Base-by-base conservation (phyloP, 163 green algal genomes). In the Scenedesmus sp. region DNA sequence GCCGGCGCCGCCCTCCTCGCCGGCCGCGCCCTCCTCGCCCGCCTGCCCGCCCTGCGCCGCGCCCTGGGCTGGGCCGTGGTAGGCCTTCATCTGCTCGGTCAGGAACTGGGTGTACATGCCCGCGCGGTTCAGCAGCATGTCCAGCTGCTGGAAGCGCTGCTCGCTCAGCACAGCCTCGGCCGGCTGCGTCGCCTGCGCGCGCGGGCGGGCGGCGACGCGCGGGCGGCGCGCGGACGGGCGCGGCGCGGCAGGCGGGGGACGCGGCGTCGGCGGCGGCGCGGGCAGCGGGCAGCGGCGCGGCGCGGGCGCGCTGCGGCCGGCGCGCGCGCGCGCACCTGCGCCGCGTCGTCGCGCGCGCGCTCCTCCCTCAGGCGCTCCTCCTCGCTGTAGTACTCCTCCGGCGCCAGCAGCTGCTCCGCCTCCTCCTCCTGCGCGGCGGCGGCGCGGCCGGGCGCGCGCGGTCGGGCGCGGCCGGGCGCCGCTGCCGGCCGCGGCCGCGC, bases 81-180 rank as follows among this genome's bases (percentile, higher is more conserved):
- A 87, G 13, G 74, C 45, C 24, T 79, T 28, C 87, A 98, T 93
- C 75, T 97, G 91, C 86, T 98, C 92, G 0, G 75, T 83, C 22
- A 98, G 84, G 78, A 98, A 98, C 80, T 94, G 75, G 1, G 89
- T 95, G 87, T 98, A 98, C 74, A 96, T 83, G 31, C 92, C 87
- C 13, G 92, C 92, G 77, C 92, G 83, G 63, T 93, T 88, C 3
- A 98, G 87, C 71, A 98, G 88, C 39, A 78, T 45, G 58, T 98
- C 90, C 70, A 98, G 90, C 77, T 95, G 85, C 13, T 77, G 56
- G 42, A 85, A 86, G 31, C 63, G 63, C 26, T 69, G n/a, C 20
- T 36, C 51, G 63, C 53, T 80, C 56, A 85, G 36, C 5, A 65
- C 47, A 20, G 62, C 33, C 48, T 78, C 28, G 18, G 53, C n/a